Evolutionary conservation across 768 basidiomycete genomes (phyloP).

Genomic region (Collybiopsis confluens): DNA sequence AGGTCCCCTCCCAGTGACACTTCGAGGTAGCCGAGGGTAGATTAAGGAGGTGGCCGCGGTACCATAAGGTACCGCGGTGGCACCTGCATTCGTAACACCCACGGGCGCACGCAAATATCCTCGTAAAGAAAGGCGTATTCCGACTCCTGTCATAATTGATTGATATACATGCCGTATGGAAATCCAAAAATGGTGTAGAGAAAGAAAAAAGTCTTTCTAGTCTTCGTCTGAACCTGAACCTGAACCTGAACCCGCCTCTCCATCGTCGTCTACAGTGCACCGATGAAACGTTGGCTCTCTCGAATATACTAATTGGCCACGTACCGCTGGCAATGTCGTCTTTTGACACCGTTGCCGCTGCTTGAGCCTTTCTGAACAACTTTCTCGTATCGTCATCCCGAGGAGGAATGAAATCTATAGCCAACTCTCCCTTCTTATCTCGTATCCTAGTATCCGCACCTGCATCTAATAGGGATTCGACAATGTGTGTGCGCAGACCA

Average conservation of each 20-base stretch:
- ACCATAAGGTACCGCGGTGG: too few relatives aligned
- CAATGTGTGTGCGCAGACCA: conserved; percentile 50
- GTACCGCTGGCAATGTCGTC: conserved; percentile 67
- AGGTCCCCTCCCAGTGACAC: too few relatives aligned
- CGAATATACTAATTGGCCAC: conserved; percentile 10
- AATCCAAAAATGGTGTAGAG: neutral
- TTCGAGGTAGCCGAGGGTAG: too few relatives aligned
- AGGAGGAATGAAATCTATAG: conserved; percentile 49
- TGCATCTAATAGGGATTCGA: conserved; percentile 69
- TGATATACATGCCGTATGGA: neutral
- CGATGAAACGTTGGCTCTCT: neutral
- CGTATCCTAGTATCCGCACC: conserved; percentile 78
- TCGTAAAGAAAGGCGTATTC: too few relatives aligned
- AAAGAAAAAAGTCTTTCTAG: neutral
- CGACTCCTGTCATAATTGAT: too few relatives aligned
- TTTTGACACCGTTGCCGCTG: conserved; percentile 38
- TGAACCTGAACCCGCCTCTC: conserved; percentile 25
- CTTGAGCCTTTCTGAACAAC: conserved; percentile 53
- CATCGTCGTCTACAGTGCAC: conserved; percentile 23
- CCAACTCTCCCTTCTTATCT: conserved; percentile 62
- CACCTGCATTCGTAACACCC: too few relatives aligned
- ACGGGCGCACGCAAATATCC: too few relatives aligned
- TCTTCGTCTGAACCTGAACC: conserved; percentile 30
- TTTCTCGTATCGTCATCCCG: conserved; percentile 47
- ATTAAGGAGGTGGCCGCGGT: too few relatives aligned